Evolutionary conservation across 2,329 filamentous ascomycete species (phyloP), one percentile per base, ranked within the genome.

Genomic region (Aspergillus amoenus): DNA sequence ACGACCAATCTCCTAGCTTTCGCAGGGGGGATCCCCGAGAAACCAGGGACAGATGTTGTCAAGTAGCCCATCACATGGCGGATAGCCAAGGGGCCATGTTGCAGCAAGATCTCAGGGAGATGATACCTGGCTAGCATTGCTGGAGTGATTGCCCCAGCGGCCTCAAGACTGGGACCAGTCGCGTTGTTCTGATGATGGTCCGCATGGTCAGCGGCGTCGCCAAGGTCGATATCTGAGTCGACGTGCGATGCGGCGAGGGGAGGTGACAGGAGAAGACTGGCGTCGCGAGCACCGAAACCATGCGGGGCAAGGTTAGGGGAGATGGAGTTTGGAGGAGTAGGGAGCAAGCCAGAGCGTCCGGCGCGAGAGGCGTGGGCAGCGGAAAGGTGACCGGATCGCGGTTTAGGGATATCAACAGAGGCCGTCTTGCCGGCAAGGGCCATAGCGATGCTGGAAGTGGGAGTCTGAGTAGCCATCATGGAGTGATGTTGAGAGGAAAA

Each of bases 21-120:
- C 58, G 90, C 88, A 54, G 91, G 91, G 24, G 91, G 88, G 55
- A 97, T 94, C 53, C 88, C 86, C 40, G 91, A 91, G 73, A 96
- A 97, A 60, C 93, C 94, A 24, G 94, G 93, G 11, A 99, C 91
- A 13, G 90, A 91, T 48, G 93, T 93, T 39, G 92, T 96, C 69
- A 99, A 82, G 76, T 96, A 93, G 63, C 91, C 91, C 85, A 96
- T 96, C 71, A 99, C 88, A 76, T 97, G 90, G 67, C 93, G 90
- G 74, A 99, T 97, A 52, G 94, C 92, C 74, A 96, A 79, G 49
- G 94, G 93, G 22, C 93, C 94, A 70, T 97, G 89, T 71, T 88
- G 87, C 61, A 97, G 82, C 70, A 99, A 82, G 73, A 97, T 96
- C 67, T 90, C 89, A 2, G 93, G 93, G 58, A 99, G 84, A 73